Conservation (phyloP, 805 yeast species). For the Candida tallmaniae region DNA sequence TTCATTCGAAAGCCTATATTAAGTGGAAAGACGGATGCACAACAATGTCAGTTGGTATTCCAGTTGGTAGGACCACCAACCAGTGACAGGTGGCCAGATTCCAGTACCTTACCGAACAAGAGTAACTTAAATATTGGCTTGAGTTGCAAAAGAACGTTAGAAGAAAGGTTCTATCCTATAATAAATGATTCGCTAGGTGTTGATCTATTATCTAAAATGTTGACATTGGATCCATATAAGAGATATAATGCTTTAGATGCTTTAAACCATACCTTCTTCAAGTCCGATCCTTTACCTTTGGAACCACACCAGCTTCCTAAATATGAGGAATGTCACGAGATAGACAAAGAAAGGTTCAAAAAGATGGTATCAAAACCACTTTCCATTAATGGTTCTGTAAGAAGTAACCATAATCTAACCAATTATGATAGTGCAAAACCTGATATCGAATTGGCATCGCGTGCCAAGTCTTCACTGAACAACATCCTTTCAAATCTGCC, state of each 20-base stretch:
- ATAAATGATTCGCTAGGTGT: conserved; percentile 47
- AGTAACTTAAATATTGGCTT: conserved; percentile 42
- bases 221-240: conserved; percentile 64
- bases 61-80: conserved; percentile 78
- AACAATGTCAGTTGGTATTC: conserved; percentile 82
- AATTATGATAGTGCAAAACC: no score
- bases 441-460: no score
- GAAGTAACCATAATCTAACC: no score
- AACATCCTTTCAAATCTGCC: no score
- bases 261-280: conserved; percentile 64
- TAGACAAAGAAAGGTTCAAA: conserved; percentile 62
- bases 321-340: conserved; percentile 85
- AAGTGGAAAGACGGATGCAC: conserved; percentile 80
- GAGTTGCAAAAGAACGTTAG: conserved; percentile 44
- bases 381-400: no score
- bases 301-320: conserved; percentile 51
- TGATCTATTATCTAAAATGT: conserved; percentile 53
- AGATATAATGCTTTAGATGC: conserved; percentile 82
- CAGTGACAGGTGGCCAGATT: conserved; percentile 56
- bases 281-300: conserved; percentile 61
- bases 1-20: conserved; percentile 78
- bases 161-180: conserved; percentile 41
- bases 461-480: no score
- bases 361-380: no score
- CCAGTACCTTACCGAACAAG: conserved; percentile 52